phyloP scores from a whole-genome alignment of 257 asterid genomes.

The Forsythia suspensa region DNA sequence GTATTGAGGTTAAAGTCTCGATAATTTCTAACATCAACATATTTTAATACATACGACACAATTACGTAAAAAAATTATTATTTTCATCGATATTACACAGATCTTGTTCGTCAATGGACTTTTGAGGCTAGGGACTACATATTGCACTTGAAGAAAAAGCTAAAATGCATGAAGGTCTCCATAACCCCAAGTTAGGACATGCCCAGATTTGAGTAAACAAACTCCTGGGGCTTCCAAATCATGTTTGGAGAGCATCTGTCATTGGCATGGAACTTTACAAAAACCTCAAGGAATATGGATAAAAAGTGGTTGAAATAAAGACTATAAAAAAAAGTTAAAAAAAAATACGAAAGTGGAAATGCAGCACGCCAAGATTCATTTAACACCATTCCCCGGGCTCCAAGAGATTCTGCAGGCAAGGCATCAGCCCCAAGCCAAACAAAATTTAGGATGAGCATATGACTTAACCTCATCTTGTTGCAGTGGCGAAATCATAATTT shows the following conservation, averaged over 20 bases:
- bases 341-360: not conserved
- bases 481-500: too few relatives aligned
- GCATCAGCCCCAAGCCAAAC: not conserved
- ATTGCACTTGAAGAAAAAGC: not conserved
- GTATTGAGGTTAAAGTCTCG: too few relatives aligned
- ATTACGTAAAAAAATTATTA: too few relatives aligned
- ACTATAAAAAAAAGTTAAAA: not conserved
- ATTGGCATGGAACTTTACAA: not conserved
- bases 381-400: not conserved
- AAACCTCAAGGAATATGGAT: not conserved
- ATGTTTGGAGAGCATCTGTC: not conserved
- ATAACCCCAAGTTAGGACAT: not conserved
- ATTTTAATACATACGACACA: too few relatives aligned
- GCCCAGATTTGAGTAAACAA: not conserved
- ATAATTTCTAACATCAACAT: too few relatives aligned
- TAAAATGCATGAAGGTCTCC: not conserved
- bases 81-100: too few relatives aligned
- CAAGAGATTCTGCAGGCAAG: not conserved
- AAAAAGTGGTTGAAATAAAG: not conserved
- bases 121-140: not conserved
- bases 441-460: too few relatives aligned
- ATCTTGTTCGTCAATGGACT: too few relatives aligned
- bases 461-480: too few relatives aligned
- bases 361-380: constrained; percentile 3
- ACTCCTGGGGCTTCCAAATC: not conserved